Evolutionary conservation across 1,284 basidiomycete species (phyloP), one percentile per base, ranked within the genome.

Genomic region (Malassezia restricta): DNA sequence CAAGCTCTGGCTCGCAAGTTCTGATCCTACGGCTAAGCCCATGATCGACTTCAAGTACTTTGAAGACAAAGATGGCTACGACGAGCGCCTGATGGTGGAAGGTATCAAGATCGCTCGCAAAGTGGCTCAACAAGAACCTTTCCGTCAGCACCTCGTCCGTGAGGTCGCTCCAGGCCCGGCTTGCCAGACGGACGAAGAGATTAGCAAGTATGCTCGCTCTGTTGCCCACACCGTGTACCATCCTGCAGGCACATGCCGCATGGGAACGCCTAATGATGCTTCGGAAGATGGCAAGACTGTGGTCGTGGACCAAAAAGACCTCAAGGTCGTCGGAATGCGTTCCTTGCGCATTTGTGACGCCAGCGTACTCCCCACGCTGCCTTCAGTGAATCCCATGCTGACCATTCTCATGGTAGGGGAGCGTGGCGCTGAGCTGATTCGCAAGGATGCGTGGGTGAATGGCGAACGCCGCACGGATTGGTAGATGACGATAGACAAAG

Each of bases 21-120:
- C 59, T 31, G 74, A 80, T 59, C 77, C 78, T 0, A 43, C 52
- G 5, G 72, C 65, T 12, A 71, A 77, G 32, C 78, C 79, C 0
- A 69, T 71, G 17, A 72, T 79, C 27, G 77, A 80, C 57, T 78
- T 79, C 38, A 75, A 74, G 43, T 78, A 78, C 64, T 79, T 79
- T 61, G 77, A 72, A 45, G 73, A 74, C 48, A 49, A 77, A 43
- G 68, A 78, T 39, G 69, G 74, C 47, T 76, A 79, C 61, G 79
- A 80, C 72, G 65, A 69, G 63, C 60, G 71, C 31, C 63, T 78
- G 9, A 63, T 80, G 46, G 68, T 80, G 20, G 78, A 81, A 59
- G 75, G 75, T 20, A 67, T 79, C 58, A 81, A 81, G 58, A 79
- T 77, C 56, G 73, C 75, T 4, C 66, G 78, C 15, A 74, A 69